Percentiles rank a stretch among this genome's conserved stretches.
These are phyloP conservation scores for Rhodamnia rubescens DNA, from an alignment of 345 rosid species.

Conservation along the genomic window DNA sequence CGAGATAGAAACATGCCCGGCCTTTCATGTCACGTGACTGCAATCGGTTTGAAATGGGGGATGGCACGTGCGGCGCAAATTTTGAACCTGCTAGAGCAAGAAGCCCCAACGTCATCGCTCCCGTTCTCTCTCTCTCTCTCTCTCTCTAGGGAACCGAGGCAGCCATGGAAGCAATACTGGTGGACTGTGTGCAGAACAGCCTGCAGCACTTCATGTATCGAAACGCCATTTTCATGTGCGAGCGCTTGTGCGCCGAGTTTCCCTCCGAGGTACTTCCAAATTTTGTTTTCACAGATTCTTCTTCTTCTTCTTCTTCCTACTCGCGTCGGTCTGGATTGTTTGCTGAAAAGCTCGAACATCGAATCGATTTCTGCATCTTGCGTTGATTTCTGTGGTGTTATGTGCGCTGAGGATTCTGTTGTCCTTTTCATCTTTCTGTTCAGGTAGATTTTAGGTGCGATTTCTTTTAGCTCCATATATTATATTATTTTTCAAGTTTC, in stretches of 20 bases:
- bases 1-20: neutral
- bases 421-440: neutral
- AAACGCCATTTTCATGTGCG: constrained; percentile 93
- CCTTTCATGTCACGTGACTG: neutral
- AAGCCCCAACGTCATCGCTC: constrained; percentile 8
- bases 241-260: constrained; percentile 97
- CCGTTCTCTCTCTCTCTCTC: neutral
- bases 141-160: constrained; percentile 3
- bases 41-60: neutral
- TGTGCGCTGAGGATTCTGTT: neutral
- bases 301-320: neutral
- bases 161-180: constrained; percentile 80
- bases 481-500: no score
- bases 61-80: neutral
- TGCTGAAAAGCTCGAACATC: neutral
- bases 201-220: constrained; percentile 73
- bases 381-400: neutral
- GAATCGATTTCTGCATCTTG: neutral
- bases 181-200: constrained; percentile 72
- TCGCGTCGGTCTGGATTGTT: neutral
- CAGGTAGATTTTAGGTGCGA: neutral
- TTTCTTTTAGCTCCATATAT: neutral
- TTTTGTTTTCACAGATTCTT: neutral
- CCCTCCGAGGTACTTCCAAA: constrained; percentile 68
- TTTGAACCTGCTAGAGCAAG: neutral